Evolutionary conservation across 805 yeast species (phyloP).

Genomic region (Tetrapisispora nanseiensis): DNA sequence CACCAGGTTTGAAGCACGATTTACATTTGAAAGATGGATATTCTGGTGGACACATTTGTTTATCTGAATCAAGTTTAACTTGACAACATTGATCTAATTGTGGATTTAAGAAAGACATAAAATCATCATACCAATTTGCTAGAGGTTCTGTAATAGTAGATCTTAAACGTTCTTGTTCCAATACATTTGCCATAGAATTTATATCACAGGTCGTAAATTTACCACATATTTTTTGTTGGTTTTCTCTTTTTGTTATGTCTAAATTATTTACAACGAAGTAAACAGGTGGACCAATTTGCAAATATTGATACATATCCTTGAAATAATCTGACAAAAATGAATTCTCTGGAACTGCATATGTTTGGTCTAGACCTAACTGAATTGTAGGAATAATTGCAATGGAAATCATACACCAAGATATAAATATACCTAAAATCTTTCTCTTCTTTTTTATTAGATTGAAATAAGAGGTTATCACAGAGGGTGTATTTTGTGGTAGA

Average conservation of each 20-base stretch:
- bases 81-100: slow-evolving; percentile 79
- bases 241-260: slow-evolving; percentile 48
- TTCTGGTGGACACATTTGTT: slow-evolving; percentile 47
- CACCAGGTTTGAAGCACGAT: slow-evolving; percentile 54
- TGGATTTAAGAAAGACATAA: slow-evolving; percentile 78
- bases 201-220: slow-evolving; percentile 77
- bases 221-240: slow-evolving; percentile 77
- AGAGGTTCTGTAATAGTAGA: slow-evolving; percentile 70
- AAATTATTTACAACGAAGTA: slow-evolving; percentile 69
- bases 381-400: slow-evolving; percentile 60
- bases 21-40: slow-evolving; percentile 65
- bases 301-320: slow-evolving; percentile 57
- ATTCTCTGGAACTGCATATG: slow-evolving; percentile 74
- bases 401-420: slow-evolving; percentile 57
- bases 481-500: neutral
- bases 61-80: slow-evolving; percentile 39
- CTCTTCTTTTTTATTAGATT: slow-evolving; percentile 45
- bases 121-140: slow-evolving; percentile 91
- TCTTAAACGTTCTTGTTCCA: slow-evolving; percentile 77
- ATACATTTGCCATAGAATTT: slow-evolving; percentile 64
- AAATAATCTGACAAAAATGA: slow-evolving; percentile 79
- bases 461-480: slow-evolving; percentile 35
- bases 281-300: slow-evolving; percentile 86
- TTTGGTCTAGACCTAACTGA: slow-evolving; percentile 77
- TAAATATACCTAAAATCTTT: slow-evolving; percentile 45